A percentile compares a stretch with the other conserved stretches of the same genome.
phyloP scores from a whole-genome alignment of 345 rosid genomes.

The Nephelium lappaceum region DNA sequence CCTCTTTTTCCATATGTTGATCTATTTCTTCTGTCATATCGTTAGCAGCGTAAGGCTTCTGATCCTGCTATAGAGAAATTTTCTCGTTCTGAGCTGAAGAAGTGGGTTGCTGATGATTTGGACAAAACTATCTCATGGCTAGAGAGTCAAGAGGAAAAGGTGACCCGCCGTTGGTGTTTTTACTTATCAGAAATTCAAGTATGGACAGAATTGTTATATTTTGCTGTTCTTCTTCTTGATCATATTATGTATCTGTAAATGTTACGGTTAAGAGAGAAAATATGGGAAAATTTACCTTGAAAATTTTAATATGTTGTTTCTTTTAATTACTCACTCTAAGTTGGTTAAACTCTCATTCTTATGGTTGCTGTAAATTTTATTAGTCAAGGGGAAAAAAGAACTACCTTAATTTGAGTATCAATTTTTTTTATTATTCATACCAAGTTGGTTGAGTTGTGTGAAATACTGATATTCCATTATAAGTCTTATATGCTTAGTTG shows the following conservation, averaged over 20 bases:
- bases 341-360: background rate
- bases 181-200: slow-evolving; percentile 1
- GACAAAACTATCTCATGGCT: slow-evolving; percentile 76
- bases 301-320: background rate
- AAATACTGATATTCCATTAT: background rate
- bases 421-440: background rate
- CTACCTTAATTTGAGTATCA: background rate
- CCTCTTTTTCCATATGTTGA: background rate
- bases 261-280: background rate
- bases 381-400: background rate
- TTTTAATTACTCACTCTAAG: background rate
- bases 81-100: slow-evolving; percentile 56
- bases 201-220: background rate
- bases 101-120: slow-evolving; percentile 78
- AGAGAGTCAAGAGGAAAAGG: slow-evolving; percentile 86
- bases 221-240: background rate
- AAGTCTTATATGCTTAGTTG: background rate
- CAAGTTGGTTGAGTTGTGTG: background rate
- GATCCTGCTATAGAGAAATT: slow-evolving; percentile 37
- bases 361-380: background rate
- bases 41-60: slow-evolving; percentile 45
- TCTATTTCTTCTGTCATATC: slow-evolving; percentile 20
- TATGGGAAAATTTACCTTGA: background rate
- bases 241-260: too few relatives aligned
- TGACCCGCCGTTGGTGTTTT: slow-evolving; percentile 24